Percentiles rank a stretch among this genome's conserved stretches.
Conservation (phyloP, 768 basidiomycete species). For the Kwoniella bestiolae region DNA sequence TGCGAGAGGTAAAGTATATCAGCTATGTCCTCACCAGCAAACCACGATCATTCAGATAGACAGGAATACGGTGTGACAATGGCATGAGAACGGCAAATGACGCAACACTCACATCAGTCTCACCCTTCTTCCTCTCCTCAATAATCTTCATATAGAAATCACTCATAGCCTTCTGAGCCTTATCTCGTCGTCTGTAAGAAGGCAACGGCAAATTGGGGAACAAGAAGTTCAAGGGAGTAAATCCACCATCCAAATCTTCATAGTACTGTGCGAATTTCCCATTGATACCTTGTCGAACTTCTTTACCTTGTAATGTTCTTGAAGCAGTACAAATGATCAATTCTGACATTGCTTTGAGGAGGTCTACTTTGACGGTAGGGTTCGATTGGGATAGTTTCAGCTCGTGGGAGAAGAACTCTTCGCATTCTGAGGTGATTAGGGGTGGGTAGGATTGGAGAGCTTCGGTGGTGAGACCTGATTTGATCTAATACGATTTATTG, state of each 20-base stretch:
- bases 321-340: constrained; percentile 95
- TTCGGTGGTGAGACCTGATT: constrained; percentile 89
- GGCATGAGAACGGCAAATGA: too few species aligned
- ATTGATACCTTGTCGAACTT: constrained; percentile 78
- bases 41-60: not conserved
- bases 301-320: constrained; percentile 87
- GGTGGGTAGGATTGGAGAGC: constrained; percentile 83
- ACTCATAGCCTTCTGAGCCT: constrained; percentile 89
- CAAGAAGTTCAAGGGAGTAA: constrained; percentile 93
- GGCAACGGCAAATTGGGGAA: constrained; percentile 91
- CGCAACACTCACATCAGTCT: constrained; percentile 58
- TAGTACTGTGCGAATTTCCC: constrained; percentile 82
- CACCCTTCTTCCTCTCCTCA: constrained; percentile 66
- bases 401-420: constrained; percentile 72
- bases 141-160: constrained; percentile 90
- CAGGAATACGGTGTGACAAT: too few species aligned
- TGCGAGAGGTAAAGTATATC: constrained; percentile 55
- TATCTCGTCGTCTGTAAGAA: constrained; percentile 84
- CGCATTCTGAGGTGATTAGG: constrained; percentile 70
- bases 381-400: constrained; percentile 62
- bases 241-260: constrained; percentile 90
- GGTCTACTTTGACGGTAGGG: constrained; percentile 62
- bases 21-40: too few species aligned
- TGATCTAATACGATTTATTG: constrained; percentile 61
- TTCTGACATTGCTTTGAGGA: constrained; percentile 73